phyloP scores from a whole-genome alignment of 2,329 filamentous ascomycete species.

The Nectriaceae sp. region DNA sequence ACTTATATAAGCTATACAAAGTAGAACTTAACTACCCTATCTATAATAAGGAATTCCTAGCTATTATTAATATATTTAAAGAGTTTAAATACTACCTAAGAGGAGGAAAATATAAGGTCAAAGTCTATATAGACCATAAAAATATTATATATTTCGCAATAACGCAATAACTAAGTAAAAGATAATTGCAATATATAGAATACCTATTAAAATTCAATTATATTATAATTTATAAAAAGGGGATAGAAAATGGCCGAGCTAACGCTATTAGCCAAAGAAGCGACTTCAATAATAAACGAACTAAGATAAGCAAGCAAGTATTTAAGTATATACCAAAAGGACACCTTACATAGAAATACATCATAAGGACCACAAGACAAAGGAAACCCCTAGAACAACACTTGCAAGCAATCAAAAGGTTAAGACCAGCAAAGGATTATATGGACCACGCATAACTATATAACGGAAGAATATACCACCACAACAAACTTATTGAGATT shows the following conservation, averaged over 20 bases:
- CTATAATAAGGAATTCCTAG: no score
- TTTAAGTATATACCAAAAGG: neutral
- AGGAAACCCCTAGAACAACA: neutral
- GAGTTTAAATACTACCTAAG: conserved; percentile 24
- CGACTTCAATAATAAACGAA: conserved; percentile 7
- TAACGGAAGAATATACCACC: no score
- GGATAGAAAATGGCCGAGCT: conserved; percentile 11
- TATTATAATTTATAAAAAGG: conserved; percentile 19
- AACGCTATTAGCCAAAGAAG: no score
- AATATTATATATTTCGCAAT: conserved; percentile 21
- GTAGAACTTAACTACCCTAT: no score
- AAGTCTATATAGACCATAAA: conserved; percentile 26
- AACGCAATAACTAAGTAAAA: conserved; percentile 14
- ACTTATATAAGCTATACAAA: no score
- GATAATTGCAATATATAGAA: conserved; percentile 17
- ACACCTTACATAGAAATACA: conserved; percentile 1
- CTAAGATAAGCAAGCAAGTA: conserved; percentile 11
- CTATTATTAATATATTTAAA: conserved; percentile 16
- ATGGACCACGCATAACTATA: no score
- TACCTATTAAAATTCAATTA: conserved; percentile 18
- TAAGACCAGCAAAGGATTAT: conserved; percentile 1
- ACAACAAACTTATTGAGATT: no score
- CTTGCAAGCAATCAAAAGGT: neutral
- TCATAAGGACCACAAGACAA: neutral
- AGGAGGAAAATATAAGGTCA: no score